phyloP scores from a whole-genome alignment of 2,329 filamentous ascomycete genomes.

The Paracoccidioides brasiliensis region DNA sequence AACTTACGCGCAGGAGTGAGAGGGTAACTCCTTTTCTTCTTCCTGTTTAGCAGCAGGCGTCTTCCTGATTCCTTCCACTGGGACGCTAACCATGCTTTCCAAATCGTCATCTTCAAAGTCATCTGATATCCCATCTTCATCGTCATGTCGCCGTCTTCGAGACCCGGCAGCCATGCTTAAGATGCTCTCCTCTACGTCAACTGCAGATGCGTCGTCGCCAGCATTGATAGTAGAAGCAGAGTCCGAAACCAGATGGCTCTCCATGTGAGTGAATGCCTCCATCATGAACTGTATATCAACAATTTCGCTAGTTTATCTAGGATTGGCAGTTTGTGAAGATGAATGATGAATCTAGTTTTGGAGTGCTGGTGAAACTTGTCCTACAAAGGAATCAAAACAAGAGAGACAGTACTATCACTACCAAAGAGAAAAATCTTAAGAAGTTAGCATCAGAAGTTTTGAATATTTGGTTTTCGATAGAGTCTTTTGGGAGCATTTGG shows the following conservation, averaged over 20 bases:
- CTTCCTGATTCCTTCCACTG: slow-evolving; percentile 61
- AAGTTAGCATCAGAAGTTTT: neutral
- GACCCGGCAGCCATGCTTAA: slow-evolving; percentile 52
- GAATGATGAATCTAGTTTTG: neutral
- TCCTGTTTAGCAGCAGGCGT: slow-evolving; percentile 42
- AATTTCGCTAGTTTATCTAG: neutral
- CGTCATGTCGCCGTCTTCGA: slow-evolving; percentile 58
- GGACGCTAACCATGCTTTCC: slow-evolving; percentile 65
- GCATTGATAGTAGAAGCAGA: slow-evolving; percentile 80
- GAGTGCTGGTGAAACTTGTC: neutral
- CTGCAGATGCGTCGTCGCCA: slow-evolving; percentile 59
- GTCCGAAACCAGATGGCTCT: slow-evolving; percentile 65
- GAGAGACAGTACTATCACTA: neutral
- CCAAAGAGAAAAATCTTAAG: neutral
- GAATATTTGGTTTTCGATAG: neutral
- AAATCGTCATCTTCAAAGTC: slow-evolving; percentile 69
- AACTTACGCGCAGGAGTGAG: slow-evolving; percentile 89
- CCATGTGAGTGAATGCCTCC: slow-evolving; percentile 82
- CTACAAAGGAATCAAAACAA: neutral
- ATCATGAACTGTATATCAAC: slow-evolving; percentile 34
- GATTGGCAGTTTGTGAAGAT: neutral
- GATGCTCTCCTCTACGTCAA: slow-evolving; percentile 68
- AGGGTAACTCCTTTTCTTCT: slow-evolving; percentile 80
- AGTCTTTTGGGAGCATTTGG: neutral
- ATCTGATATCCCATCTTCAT: slow-evolving; percentile 83